phyloP scores from a whole-genome alignment of 1,139 yeast species.

The Lodderomyces elongisporus region DNA sequence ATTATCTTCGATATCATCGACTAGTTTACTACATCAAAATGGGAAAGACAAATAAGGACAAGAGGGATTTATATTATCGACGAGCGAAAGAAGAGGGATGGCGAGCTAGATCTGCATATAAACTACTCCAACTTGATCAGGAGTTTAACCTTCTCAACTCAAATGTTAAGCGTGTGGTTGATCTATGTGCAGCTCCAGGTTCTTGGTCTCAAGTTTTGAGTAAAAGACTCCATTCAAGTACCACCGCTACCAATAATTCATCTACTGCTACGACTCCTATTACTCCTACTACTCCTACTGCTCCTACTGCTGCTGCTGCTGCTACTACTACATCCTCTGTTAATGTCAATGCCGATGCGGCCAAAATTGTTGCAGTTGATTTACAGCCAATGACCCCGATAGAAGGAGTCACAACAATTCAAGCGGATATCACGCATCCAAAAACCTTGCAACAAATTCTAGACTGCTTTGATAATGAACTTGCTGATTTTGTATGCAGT shows the following conservation, averaged over 20 bases:
- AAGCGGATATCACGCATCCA: slow-evolving; percentile 97
- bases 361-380: slow-evolving; percentile 89
- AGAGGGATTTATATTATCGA: slow-evolving; percentile 83
- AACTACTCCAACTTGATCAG: slow-evolving; percentile 81
- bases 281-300: no score
- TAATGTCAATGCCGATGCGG: no score
- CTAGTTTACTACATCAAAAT: slow-evolving; percentile 26
- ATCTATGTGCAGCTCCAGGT: slow-evolving; percentile 98
- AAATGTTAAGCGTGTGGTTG: slow-evolving; percentile 73
- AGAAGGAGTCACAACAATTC: slow-evolving; percentile 78
- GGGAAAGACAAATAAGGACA: slow-evolving; percentile 96
- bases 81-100: slow-evolving; percentile 97
- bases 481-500: slow-evolving; percentile 92
- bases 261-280: no score
- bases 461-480: slow-evolving; percentile 80
- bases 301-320: no score
- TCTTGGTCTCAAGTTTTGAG: slow-evolving; percentile 98
- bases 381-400: slow-evolving; percentile 97
- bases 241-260: slow-evolving; percentile 1
- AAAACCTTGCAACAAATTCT: slow-evolving; percentile 70
- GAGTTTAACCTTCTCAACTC: slow-evolving; percentile 80
- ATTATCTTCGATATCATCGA: neutral
- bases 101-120: slow-evolving; percentile 95
- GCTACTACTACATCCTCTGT: no score
- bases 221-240: slow-evolving; percentile 44